These are phyloP conservation scores for Sphenostylis stenocarpa DNA, from an alignment of 306 rosid species.

Conservation along the genomic window DNA sequence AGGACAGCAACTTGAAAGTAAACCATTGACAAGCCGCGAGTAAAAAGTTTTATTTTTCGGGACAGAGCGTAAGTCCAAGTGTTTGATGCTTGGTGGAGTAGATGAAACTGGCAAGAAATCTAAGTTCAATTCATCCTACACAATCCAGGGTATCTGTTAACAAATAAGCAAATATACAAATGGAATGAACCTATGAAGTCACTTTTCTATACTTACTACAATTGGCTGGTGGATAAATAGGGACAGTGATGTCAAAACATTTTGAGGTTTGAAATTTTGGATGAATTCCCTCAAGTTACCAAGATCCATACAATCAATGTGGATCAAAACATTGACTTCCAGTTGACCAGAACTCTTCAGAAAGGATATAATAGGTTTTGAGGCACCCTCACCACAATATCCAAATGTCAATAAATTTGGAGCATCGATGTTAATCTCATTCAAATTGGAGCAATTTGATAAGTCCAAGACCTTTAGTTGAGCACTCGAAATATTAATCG, in stretches of 20 bases:
- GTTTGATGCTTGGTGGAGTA: constrained; percentile 27
- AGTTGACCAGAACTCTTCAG: constrained; percentile 20
- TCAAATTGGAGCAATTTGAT: not conserved
- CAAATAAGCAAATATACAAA: not conserved
- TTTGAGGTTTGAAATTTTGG: constrained; percentile 27
- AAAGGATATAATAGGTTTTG: constrained; percentile 13
- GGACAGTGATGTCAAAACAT: constrained; percentile 9
- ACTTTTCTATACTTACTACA: not conserved
- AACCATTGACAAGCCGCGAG: not conserved
- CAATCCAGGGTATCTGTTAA: not conserved
- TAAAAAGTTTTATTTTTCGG: not conserved
- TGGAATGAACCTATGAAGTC: not conserved
- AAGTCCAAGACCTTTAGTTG: constrained; percentile 26
- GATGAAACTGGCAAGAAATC: not conserved
- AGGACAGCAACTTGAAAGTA: constrained; percentile 28
- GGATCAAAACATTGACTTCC: not conserved
- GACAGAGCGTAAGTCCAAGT: not conserved
- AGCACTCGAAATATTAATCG: constrained; percentile 31
- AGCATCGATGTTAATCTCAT: constrained; percentile 30
- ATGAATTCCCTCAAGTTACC: not conserved
- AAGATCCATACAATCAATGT: not conserved
- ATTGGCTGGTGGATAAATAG: not conserved
- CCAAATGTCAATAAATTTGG: constrained; percentile 20
- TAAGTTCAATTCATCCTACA: constrained; percentile 12
- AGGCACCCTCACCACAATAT: not conserved